Conservation (phyloP, 2,329 filamentous ascomycete species). For the Fusarium drepaniforme region DNA sequence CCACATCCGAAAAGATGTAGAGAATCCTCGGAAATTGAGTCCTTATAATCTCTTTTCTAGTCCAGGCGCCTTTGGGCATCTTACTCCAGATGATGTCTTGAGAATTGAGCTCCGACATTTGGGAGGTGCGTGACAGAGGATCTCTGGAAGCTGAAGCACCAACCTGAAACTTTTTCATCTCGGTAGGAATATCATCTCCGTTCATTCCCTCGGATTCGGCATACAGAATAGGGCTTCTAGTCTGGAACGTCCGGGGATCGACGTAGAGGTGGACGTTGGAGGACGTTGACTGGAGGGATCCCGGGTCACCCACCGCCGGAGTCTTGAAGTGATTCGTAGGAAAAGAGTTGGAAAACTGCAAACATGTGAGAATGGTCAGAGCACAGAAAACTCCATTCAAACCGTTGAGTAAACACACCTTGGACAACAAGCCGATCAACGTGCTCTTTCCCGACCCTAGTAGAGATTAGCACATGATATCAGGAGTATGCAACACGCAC, state of each 20-base stretch:
- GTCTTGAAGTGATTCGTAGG: not conserved
- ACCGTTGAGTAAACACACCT: not conserved
- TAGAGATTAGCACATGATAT: not conserved
- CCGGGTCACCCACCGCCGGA: not conserved
- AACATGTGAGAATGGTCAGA: not conserved
- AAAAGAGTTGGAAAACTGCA: not conserved
- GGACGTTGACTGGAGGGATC: not conserved
- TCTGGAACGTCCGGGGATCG: rapidly evolving
- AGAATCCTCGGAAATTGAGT: not conserved
- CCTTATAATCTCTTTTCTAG: not conserved
- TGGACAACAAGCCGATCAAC: not conserved
- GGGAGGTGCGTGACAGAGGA: not conserved
- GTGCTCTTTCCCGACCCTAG: not conserved
- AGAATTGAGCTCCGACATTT: not conserved
- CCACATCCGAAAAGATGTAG: not conserved
- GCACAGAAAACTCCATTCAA: not conserved
- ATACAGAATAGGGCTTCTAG: not conserved
- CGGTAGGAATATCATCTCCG: not conserved
- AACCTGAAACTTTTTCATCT: not conserved
- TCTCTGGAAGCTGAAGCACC: not conserved
- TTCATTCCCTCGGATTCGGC: not conserved
- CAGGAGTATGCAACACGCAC: not conserved
- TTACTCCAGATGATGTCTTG: not conserved
- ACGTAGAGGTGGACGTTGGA: not conserved
- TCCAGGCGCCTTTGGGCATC: not conserved